Percentiles rank a stretch among this genome's conserved stretches.
Conservation (phyloP, 1,284 basidiomycete species). For the Pyrrhoderma lamaoense region DNA sequence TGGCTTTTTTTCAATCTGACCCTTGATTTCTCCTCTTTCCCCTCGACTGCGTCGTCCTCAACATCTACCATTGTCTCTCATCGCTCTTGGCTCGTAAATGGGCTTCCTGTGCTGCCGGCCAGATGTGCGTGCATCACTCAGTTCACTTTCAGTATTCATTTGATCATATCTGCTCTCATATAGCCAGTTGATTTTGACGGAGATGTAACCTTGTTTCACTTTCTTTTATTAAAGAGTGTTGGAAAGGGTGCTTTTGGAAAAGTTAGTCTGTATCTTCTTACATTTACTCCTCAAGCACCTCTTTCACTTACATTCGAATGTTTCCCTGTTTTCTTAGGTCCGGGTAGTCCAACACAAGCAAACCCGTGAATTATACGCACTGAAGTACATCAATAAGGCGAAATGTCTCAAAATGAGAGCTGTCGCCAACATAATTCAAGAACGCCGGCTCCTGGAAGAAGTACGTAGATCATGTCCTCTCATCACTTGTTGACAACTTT, state of each 20-base stretch:
- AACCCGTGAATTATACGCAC: conserved; percentile 87
- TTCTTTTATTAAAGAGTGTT: conserved; percentile 87
- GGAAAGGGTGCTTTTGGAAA: conserved; percentile 99
- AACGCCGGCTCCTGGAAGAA: conserved; percentile 87
- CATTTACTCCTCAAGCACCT: background rate
- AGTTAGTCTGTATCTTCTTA: conserved; percentile 38
- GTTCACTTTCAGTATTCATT: conserved; percentile 3
- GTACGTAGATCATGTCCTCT: conserved; percentile 33
- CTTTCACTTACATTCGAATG: too few species aligned
- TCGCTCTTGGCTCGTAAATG: conserved; percentile 38
- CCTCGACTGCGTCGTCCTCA: background rate
- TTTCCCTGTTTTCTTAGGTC: conserved; percentile 51
- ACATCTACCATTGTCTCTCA: background rate
- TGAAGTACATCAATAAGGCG: conserved; percentile 98
- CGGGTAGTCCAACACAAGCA: conserved; percentile 98
- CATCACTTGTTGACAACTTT: background rate
- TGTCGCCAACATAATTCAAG: conserved; percentile 94
- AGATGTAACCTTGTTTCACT: conserved; percentile 96
- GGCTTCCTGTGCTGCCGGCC: conserved; percentile 80
- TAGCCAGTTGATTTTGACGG: conserved; percentile 98
- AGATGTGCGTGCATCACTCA: conserved; percentile 40
- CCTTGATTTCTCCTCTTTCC: background rate
- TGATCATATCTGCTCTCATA: conserved; percentile 13
- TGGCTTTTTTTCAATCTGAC: background rate
- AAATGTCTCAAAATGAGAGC: conserved; percentile 99